Base-by-base conservation (phyloP, 2,329 filamentous ascomycete species). In the Monosporascus cannonballus region DNA sequence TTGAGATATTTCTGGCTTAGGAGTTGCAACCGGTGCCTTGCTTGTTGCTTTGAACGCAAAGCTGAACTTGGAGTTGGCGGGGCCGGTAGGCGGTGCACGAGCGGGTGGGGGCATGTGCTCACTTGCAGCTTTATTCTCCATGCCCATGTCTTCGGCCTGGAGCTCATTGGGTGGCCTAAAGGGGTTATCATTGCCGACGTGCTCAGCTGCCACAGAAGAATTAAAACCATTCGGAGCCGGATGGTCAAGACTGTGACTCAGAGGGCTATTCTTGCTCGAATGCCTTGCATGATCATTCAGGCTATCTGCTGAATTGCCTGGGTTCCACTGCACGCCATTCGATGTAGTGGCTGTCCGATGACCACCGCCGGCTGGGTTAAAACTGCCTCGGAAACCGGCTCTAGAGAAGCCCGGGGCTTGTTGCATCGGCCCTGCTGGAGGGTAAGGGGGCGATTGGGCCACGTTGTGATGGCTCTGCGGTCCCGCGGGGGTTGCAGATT, bases 31-130 rank as follows among this genome's bases (percentile, higher is more conserved):
- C 2, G 77, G 70, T 7, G 77, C 73, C 60, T 86, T 86, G 11
- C 77, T 79, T 42, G 87, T 81, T 9, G 85, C 81, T 67, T 96
- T 96, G 70, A 97, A 90, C 1, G 91, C 90, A 68, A 97, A 97
- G 67, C 90, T 95, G 64, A 96, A 95, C 71, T 93, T 94, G 45
- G 84, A 83, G 48, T 67, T 66, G 51, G 79, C 75, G n/a, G 80
- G 75, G 5, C 80, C 77, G 2, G 76, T 74, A 20, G 79, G 75
- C 2, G 78, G 71, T 39, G 80, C 74, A 53, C 80, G 79, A 52
- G 70, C 75, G 11, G 81, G 76, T 20, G 79, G 79, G 30, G 78
- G 77, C 71, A 82, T 80, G 51, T 76, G 73, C 52, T 80, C 76
- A 22, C 71, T 66, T 47, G 72, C 69, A 50, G 74, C 70, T 24